Conservation (phyloP, 306 rosid species). For the Lathyrus oleraceus region DNA sequence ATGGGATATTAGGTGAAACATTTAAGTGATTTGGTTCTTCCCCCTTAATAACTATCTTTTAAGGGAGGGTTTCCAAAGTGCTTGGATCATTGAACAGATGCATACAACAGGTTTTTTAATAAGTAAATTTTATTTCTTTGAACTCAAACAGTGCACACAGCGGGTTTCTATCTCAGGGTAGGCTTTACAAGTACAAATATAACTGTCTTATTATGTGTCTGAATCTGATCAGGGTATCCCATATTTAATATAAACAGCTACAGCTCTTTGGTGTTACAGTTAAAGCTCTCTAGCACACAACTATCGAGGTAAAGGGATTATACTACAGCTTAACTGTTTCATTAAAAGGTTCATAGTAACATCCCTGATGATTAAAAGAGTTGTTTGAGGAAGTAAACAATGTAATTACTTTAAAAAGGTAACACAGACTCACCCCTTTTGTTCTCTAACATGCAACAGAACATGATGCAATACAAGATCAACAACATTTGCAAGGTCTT, state of each 20-base stretch:
- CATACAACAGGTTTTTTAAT: conserved; percentile 16
- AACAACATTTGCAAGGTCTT: conserved; percentile 63
- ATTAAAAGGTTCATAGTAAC: conserved; percentile 19
- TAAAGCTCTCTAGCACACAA: not conserved
- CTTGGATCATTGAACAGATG: conserved; percentile 4
- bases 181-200: conserved; percentile 12
- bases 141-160: not conserved
- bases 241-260: conserved; percentile 1
- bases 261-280: conserved; percentile 2
- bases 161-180: conserved; percentile 9
- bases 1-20: not conserved
- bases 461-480: conserved; percentile 66
- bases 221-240: not conserved
- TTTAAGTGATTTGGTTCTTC: not conserved
- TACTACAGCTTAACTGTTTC: not conserved
- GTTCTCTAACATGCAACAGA: conserved; percentile 61
- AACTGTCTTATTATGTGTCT: not conserved
- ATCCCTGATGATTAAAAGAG: not conserved
- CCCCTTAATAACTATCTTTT: not conserved
- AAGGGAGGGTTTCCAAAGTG: not conserved
- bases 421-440: conserved; percentile 59
- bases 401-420: not conserved
- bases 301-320: conserved; percentile 3
- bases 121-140: conserved; percentile 2
- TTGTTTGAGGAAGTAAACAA: conserved; percentile 9